Evolutionary conservation across 192 early-diverging fungal genomes (phyloP).

Genomic region (Phycomyces blakesleeanus): DNA sequence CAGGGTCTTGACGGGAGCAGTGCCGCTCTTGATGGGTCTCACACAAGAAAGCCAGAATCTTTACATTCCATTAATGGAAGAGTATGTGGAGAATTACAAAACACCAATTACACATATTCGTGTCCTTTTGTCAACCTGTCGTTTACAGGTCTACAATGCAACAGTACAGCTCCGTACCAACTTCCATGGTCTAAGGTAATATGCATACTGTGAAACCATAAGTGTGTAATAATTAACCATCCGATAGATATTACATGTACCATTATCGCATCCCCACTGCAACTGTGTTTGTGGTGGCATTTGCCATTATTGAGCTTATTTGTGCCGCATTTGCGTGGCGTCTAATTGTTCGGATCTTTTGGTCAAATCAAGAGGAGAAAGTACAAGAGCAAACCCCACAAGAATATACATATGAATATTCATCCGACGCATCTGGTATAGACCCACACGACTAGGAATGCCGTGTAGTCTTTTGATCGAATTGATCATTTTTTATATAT

Average conservation of each 20-base stretch:
- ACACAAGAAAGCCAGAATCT: conserved; percentile 26
- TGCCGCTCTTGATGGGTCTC: conserved; percentile 26
- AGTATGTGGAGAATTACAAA: conserved; percentile 14
- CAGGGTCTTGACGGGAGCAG: conserved; percentile 18
- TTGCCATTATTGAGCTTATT: too few relatives aligned
- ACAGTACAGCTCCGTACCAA: conserved; percentile 50
- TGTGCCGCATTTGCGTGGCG: too few relatives aligned
- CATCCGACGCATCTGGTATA: too few relatives aligned
- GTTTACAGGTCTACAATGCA: conserved; percentile 46
- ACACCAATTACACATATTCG: conserved; percentile 40
- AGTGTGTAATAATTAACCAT: too few relatives aligned
- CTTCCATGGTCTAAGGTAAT: conserved; percentile 54
- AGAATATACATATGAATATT: too few relatives aligned
- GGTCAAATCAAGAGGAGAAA: too few relatives aligned
- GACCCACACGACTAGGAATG: background rate
- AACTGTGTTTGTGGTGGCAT: too few relatives aligned
- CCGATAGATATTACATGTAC: too few relatives aligned
- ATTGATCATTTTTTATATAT: conserved; percentile 3
- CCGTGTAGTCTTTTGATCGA: background rate
- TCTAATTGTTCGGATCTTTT: too few relatives aligned
- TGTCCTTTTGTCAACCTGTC: conserved; percentile 37
- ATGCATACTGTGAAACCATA: too few relatives aligned
- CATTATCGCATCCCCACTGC: too few relatives aligned
- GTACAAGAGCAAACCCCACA: too few relatives aligned
- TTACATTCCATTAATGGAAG: conserved; percentile 24